Evolutionary conservation across 192 early-diverging fungal genomes (phyloP), one percentile per base, ranked within the genome.

Genomic region (Entomortierella chlamydospora): DNA sequence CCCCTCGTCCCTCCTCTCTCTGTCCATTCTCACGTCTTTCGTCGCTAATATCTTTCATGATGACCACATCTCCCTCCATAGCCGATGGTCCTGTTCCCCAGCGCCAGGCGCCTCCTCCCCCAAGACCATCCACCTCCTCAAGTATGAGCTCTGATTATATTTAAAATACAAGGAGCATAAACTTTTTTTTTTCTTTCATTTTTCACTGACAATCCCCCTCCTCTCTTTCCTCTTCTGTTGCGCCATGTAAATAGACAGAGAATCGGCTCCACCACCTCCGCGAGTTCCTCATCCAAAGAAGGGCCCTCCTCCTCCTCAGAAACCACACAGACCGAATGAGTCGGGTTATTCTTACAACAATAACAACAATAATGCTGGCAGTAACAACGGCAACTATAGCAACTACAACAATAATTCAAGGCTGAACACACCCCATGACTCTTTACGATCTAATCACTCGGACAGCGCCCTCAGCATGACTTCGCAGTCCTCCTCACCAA

Each of bases 31-130:
- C 50, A n/a, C 13, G 28, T 20, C 43, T 28, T 28, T 54, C 51
- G 39, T 37, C 39, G 13, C 9, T 60, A 4, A n/a, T n/a, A n/a
- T n/a, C n/a, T n/a, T n/a, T n/a, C n/a, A n/a, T n/a, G n/a, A n/a
- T n/a, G n/a, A n/a, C 69, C 10, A 22, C 41, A 22, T 56, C 29
- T 57, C 61, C 53, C 45, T 29, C 60, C 20, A 31, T 41, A 61
- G 50, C 67, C 53, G 73, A 77, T 26, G 70, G 69, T 37, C 73
- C 77, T 23, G 73, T 83, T 25, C 82, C 82, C 56, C 68, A 78
- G 67, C 82, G 82, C 33, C 74, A 76, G 60, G 82, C 82, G 3
- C 82, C 82, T 43, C 82, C 82, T 2, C 82, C 82, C 25, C 82
- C 82, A 28, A 72, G 74, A 57, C 68, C 63, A 23, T 79, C 76